A percentile compares a stretch with the other conserved stretches of the same genome.
These are phyloP conservation scores for Pyrus pyrifolia DNA, from an alignment of 306 rosid species.

Conservation along the genomic window DNA sequence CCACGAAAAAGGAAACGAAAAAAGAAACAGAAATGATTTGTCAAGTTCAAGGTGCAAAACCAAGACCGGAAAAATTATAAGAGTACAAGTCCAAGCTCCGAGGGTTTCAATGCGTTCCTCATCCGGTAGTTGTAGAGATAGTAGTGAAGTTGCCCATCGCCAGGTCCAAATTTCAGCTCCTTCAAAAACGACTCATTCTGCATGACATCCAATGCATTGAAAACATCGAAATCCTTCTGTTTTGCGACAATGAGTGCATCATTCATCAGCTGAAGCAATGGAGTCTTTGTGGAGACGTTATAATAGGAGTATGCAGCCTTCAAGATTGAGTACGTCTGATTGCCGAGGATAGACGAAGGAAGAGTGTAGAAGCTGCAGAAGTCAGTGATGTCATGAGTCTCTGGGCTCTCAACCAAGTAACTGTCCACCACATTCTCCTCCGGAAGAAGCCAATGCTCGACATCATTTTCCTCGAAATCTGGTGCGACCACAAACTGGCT, in stretches of 20 bases:
- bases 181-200: constrained; percentile 53
- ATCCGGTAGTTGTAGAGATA: constrained; percentile 52
- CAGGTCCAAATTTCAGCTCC: constrained; percentile 64
- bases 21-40: not conserved
- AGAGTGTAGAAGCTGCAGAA: constrained; percentile 97
- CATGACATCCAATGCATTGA: constrained; percentile 84
- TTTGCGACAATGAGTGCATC: constrained; percentile 71
- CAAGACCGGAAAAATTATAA: constrained; percentile 35
- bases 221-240: constrained; percentile 67
- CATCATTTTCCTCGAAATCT: constrained; percentile 82
- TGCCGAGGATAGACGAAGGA: constrained; percentile 81
- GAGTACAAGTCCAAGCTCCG: constrained; percentile 63
- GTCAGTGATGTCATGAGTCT: constrained; percentile 79
- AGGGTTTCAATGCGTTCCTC: constrained; percentile 43
- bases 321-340: constrained; percentile 56
- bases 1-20: not conserved
- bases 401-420: constrained; percentile 83
- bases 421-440: constrained; percentile 76
- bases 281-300: constrained; percentile 63
- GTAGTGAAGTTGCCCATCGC: constrained; percentile 64
- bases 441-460: constrained; percentile 94
- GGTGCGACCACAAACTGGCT: constrained; percentile 72
- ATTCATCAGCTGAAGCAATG: constrained; percentile 70
- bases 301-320: constrained; percentile 85
- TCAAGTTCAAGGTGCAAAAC: constrained; percentile 10